phyloP scores from a whole-genome alignment of 2,329 filamentous ascomycete species.

The Chlorencoelia australis region DNA sequence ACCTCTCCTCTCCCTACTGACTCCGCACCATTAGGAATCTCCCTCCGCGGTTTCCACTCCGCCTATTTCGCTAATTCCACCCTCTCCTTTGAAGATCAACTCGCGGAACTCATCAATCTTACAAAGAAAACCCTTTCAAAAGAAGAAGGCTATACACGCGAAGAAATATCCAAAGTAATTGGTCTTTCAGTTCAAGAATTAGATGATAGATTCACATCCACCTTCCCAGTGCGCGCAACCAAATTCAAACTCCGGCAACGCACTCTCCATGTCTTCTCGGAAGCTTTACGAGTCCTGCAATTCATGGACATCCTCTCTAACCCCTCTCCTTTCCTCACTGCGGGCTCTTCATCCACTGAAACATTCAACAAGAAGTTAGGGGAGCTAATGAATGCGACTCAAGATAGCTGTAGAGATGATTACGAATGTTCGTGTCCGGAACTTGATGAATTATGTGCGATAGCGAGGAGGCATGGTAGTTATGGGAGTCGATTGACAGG shows the following conservation, averaged over 20 bases:
- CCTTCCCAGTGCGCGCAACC: slow-evolving; percentile 81
- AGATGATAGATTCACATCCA: slow-evolving; percentile 69
- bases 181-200: slow-evolving; percentile 60
- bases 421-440: slow-evolving; percentile 92
- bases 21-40: slow-evolving; percentile 71
- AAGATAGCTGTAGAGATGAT: slow-evolving; percentile 73
- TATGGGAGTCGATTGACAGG: slow-evolving; percentile 83
- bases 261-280: slow-evolving; percentile 81
- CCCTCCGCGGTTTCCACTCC: slow-evolving; percentile 78
- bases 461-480: slow-evolving; percentile 68
- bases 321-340: slow-evolving; percentile 28
- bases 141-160: slow-evolving; percentile 77
- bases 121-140: slow-evolving; percentile 62
- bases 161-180: slow-evolving; percentile 69
- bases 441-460: slow-evolving; percentile 76
- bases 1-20: slow-evolving; percentile 60
- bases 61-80: slow-evolving; percentile 50
- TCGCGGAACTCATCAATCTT: slow-evolving; percentile 61
- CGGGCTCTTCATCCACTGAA: slow-evolving; percentile 35
- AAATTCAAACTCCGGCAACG: slow-evolving; percentile 81
- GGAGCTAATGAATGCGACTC: slow-evolving; percentile 77
- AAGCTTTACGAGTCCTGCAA: slow-evolving; percentile 74
- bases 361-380: slow-evolving; percentile 62
- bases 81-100: slow-evolving; percentile 48
- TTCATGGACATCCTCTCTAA: slow-evolving; percentile 72